Conservation (phyloP, 441 rosid species). For the Viola pubescens region DNA sequence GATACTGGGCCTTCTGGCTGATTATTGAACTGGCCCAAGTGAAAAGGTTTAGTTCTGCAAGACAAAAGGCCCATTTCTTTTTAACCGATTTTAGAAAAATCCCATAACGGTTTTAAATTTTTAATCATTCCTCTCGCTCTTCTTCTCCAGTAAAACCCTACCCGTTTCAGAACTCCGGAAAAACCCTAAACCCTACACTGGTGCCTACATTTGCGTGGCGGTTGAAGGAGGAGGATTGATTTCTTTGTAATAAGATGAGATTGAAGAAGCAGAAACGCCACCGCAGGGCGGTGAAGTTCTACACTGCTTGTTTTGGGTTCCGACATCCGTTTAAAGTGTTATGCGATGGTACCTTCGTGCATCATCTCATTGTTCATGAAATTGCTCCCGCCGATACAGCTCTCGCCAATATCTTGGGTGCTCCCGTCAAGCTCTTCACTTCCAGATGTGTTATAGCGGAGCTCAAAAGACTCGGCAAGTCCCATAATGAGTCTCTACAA, state of each 20-base stretch:
- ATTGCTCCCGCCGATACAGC: conserved; percentile 65
- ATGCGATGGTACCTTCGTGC: conserved; percentile 78
- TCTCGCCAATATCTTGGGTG: conserved; percentile 52
- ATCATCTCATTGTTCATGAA: conserved; percentile 47
- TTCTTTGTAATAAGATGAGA: conserved; percentile 33
- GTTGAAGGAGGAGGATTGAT: too few species aligned
- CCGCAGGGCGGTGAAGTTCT: conserved; percentile 64
- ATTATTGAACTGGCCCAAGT: too few species aligned
- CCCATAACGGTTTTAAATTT: too few species aligned
- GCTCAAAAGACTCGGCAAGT: conserved; percentile 57
- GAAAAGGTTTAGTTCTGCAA: too few species aligned
- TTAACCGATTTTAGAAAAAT: too few species aligned
- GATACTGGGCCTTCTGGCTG: too few species aligned
- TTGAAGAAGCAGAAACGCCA: conserved; percentile 74
- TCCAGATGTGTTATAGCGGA: conserved; percentile 81
- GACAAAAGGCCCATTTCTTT: too few species aligned
- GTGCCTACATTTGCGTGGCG: too few species aligned
- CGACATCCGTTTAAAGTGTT: conserved; percentile 72
- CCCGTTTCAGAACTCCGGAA: too few species aligned
- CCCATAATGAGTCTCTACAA: conserved; percentile 43
- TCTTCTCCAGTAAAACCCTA: too few species aligned
- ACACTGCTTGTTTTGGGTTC: conserved; percentile 63
- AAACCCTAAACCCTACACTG: too few species aligned
- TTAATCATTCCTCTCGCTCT: too few species aligned
- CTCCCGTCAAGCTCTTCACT: conserved; percentile 77